Evolutionary conservation across 2,329 filamentous ascomycete genomes (phyloP).

Genomic region (Amylocarpus encephaloides): DNA sequence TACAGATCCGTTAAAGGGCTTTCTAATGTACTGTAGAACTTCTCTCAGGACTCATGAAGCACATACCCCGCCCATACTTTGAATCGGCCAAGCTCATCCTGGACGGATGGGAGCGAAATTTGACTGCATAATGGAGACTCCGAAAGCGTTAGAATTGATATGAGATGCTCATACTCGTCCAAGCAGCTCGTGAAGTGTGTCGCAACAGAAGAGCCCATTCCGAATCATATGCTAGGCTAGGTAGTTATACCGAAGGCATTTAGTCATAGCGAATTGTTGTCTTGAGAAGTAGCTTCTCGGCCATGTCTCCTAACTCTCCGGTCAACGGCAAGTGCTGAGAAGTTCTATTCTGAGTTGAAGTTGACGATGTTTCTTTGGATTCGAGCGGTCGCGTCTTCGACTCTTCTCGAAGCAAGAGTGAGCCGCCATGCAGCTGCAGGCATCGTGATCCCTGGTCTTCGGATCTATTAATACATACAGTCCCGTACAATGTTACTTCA

Average conservation of each 20-base stretch:
- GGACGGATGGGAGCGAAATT: neutral
- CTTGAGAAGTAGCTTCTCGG: no score
- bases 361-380: no score
- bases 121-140: neutral
- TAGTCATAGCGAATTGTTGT: no score
- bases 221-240: no score
- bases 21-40: neutral
- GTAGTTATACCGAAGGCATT: no score
- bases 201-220: no score
- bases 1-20: neutral
- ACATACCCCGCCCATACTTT: conserved; percentile 9
- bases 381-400: no score
- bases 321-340: no score
- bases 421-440: neutral
- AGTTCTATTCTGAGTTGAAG: no score
- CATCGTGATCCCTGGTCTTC: neutral
- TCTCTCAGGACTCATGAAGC: neutral
- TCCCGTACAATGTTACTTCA: neutral
- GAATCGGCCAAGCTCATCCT: conserved; percentile 8
- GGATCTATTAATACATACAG: neutral
- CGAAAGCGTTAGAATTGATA: neutral
- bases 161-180: neutral
- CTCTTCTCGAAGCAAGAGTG: neutral
- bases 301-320: no score
- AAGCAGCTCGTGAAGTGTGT: neutral